Evolutionary conservation across 805 yeast species (phyloP), one percentile per base, ranked within the genome.

Genomic region (Wickerhamiella galacta): DNA sequence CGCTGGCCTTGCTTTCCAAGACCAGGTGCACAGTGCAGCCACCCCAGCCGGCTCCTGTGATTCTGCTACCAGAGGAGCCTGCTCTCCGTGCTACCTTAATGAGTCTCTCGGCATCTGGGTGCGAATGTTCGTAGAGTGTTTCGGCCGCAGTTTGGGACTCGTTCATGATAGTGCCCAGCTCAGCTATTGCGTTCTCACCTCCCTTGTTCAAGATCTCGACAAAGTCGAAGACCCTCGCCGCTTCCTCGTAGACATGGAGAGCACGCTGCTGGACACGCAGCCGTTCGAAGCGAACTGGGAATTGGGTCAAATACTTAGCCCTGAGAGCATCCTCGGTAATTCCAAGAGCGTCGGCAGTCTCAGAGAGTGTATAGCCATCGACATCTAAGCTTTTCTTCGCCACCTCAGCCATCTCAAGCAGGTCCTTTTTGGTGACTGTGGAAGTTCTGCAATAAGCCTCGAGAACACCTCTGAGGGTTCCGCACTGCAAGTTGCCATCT

Each of bases 11-110:
- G 37, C 60, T 60, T 4, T 56, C 54, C 3, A 65, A 54, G 8
- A 75, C 68, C 35, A 75, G 52, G 47, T 74, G 79, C n/a, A 75
- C 76, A 0, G 76, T 61, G 20, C 74, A 69, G 4, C 83, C 83
- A 21, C 83, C 83, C 64, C 72, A 75, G 3, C 85, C 85, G 14
- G 85, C 83, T 18, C 83, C 85, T 7, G 83, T 75, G n/a, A 72
- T 63, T 34, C 85, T 60, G 1, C 79, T 69, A 12, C 83, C 83
- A 37, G 53, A 60, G 1, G 79, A 59, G 3, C 82, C 83, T 38
- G 65, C 60, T 2, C 41, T 47, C 25, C 57, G 48, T 3, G 79
- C 81, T 32, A 75, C 63, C 6, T 46, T 34, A 45, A 76, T 69
- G 25, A 75, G 49, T 9, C 53, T 50, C 35, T 74, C 68, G 35